phyloP scores from a whole-genome alignment of 176 grass and related monocot species.

The Musa acuminata region DNA sequence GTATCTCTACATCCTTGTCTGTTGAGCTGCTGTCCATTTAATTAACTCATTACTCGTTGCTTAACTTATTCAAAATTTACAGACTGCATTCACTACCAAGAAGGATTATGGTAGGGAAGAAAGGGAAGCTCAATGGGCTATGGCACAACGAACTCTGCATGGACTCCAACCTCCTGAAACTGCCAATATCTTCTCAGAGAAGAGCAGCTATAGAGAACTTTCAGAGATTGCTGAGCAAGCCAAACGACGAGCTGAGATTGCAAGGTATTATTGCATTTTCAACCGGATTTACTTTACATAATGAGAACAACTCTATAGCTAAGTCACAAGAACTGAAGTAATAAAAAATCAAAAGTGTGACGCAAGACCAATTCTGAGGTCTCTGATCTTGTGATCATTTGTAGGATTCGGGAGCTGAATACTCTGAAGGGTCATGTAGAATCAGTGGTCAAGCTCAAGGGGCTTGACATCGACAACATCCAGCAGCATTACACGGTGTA shows the following conservation, averaged over 20 bases:
- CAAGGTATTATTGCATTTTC: constrained; percentile 38
- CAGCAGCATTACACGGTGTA: constrained; percentile 75
- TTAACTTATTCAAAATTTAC: neutral
- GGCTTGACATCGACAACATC: constrained; percentile 57
- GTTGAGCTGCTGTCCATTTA: neutral
- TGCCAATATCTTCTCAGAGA: constrained; percentile 27
- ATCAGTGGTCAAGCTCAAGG: constrained; percentile 68
- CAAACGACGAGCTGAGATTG: constrained; percentile 84
- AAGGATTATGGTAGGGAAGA: constrained; percentile 89
- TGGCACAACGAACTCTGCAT: constrained; percentile 76
- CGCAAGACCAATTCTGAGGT: neutral
- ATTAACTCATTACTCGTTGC: neutral
- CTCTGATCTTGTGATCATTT: neutral
- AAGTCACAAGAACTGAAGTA: neutral
- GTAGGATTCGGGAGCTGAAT: constrained; percentile 59
- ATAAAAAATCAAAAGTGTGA: neutral
- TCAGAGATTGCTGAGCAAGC: constrained; percentile 94
- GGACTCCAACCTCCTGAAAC: constrained; percentile 53
- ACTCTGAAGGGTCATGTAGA: constrained; percentile 69
- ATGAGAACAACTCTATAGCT: neutral
- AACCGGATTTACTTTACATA: neutral
- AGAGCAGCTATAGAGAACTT: constrained; percentile 60
- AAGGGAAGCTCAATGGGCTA: constrained; percentile 88
- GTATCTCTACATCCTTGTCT: constrained; percentile 9
- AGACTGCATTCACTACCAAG: constrained; percentile 79